Base-by-base conservation (phyloP, 352 stramenopile species). In the Pythium periplocum region DNA sequence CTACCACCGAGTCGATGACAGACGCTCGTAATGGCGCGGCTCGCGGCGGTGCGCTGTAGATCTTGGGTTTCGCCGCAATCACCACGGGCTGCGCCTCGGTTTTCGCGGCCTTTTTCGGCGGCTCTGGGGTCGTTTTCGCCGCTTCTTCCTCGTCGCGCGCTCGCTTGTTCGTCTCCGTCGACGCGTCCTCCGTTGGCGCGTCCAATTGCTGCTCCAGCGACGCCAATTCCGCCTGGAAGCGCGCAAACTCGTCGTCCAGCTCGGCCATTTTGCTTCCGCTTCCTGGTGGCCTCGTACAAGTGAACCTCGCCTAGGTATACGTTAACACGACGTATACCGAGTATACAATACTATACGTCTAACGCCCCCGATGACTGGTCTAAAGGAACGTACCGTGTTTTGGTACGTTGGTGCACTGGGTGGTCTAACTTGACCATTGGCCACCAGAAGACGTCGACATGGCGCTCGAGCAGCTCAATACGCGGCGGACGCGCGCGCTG, bases 151-250 rank as follows among this genome's bases (percentile, higher is more conserved):
- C 52, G 37, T 78, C 61, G 26, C 51, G 5, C 41, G 61, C 34
- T 50, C 73, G 62, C 60, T 84, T 84, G 41, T 63, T 70, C 34
- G 38, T 8, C 4, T 7, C 35, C 4, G 8, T 4, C 8, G 51
- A 17, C 12, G 53, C 26, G 36, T 40, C 33, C 4, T 39, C 41
- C n/a, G 43, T 26, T 1, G 45, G 31, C 4, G 9, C 30, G 6
- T 66, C n/a, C 1, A 44, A 12, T 5, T 75, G 51, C 66, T 79
- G 55, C 63, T 90, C 82, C 26, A 94, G 66, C 40, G 79, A 82
- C 66, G 84, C 70, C n/a, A 94, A 66, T 51, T 94, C 83, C 12
- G 79, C 83, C 60, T 91, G 75, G 53, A 94, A 94, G 46, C 64
- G 82, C 51, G 83, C 83, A 51, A 94, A 86, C 67, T 90, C 81